phyloP scores from a whole-genome alignment of 805 yeast species.

The Candida krabiensis region DNA sequence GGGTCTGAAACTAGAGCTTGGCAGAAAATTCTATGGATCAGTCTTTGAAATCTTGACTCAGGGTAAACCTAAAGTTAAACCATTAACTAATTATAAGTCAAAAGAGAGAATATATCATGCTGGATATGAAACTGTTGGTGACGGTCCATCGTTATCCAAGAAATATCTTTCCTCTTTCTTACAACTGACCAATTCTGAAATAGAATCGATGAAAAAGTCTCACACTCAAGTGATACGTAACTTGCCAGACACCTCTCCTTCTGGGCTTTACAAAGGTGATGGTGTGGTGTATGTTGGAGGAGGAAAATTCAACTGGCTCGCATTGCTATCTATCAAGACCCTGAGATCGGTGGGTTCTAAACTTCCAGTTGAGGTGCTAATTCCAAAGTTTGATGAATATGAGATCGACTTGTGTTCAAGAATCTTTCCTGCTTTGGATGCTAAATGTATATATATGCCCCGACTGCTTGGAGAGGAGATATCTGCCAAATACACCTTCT shows the following conservation, averaged over 20 bases:
- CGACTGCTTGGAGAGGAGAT: constrained; percentile 56
- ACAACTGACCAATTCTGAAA: constrained; percentile 43
- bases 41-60: constrained; percentile 38
- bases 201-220: constrained; percentile 43
- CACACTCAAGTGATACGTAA: constrained; percentile 45
- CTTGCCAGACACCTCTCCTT: constrained; percentile 49
- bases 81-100: constrained; percentile 44
- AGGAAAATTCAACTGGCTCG: constrained; percentile 69
- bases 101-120: constrained; percentile 54
- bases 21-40: constrained; percentile 42
- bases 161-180: constrained; percentile 52
- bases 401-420: constrained; percentile 65
- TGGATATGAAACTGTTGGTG: constrained; percentile 43
- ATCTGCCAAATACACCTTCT: constrained; percentile 42
- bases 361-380: constrained; percentile 78
- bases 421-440: constrained; percentile 59
- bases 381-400: constrained; percentile 69
- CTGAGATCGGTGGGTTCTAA: constrained; percentile 62
- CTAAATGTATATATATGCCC: constrained; percentile 61
- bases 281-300: constrained; percentile 79
- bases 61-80: constrained; percentile 45
- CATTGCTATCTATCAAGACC: constrained; percentile 59
- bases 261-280: constrained; percentile 46
- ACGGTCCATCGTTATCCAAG: constrained; percentile 47
- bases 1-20: constrained; percentile 34